phyloP scores from a whole-genome alignment of 2,329 filamentous ascomycete species.

The Aspergillus amoenus region DNA sequence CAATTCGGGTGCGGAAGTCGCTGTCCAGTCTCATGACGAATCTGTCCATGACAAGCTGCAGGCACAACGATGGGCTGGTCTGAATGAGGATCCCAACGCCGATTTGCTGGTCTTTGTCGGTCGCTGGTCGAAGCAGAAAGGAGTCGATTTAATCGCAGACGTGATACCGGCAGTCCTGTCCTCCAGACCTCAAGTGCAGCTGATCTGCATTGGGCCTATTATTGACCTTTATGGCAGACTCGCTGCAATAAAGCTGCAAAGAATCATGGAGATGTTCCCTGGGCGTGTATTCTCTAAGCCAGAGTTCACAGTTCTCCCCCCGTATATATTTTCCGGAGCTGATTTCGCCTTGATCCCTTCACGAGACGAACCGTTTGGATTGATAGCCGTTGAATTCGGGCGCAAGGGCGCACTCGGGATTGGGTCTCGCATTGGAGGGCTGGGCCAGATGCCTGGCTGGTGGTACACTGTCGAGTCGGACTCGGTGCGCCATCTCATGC shows the following conservation, averaged over 20 bases:
- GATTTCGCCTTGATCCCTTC: slow-evolving; percentile 69
- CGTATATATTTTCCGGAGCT: slow-evolving; percentile 67
- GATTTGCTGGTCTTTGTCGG: slow-evolving; percentile 69
- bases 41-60: slow-evolving; percentile 33
- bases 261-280: slow-evolving; percentile 65
- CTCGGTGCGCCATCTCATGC: slow-evolving; percentile 61
- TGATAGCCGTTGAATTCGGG: slow-evolving; percentile 69
- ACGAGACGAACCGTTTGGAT: slow-evolving; percentile 67
- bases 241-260: slow-evolving; percentile 63
- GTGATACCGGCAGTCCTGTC: slow-evolving; percentile 59
- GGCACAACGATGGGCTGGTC: slow-evolving; percentile 68
- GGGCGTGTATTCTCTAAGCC: slow-evolving; percentile 66
- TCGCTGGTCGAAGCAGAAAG: slow-evolving; percentile 69
- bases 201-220: slow-evolving; percentile 65
- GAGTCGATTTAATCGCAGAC: slow-evolving; percentile 67
- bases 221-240: slow-evolving; percentile 70
- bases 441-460: slow-evolving; percentile 70
- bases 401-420: slow-evolving; percentile 67
- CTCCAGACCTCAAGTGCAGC: slow-evolving; percentile 60
- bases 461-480: slow-evolving; percentile 69
- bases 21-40: too few species aligned
- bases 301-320: slow-evolving; percentile 65
- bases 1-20: too few species aligned
- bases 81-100: slow-evolving; percentile 60
- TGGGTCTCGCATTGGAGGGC: slow-evolving; percentile 64